Evolutionary conservation across 73 alveolate genomes (phyloP).

Genomic region (Paramecium biaurelia): DNA sequence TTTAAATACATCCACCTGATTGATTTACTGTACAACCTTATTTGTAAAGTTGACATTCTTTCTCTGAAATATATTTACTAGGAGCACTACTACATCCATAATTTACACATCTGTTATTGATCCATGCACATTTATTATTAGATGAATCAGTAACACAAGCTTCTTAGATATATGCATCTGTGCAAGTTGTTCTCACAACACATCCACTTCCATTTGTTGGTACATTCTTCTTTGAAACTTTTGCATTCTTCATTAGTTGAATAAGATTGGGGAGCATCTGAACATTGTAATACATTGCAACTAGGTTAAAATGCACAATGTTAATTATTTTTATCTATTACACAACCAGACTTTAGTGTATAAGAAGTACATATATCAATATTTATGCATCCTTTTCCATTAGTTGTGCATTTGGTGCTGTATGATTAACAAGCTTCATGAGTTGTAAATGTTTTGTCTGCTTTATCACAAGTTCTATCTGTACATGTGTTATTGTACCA

Average conservation of each 20-base stretch:
- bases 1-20: slow-evolving; percentile 32
- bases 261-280: neutral
- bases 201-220: slow-evolving; percentile 46
- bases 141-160: slow-evolving; percentile 24
- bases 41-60: neutral
- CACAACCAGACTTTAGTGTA: neutral
- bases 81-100: slow-evolving; percentile 10
- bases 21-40: slow-evolving; percentile 6
- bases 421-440: neutral
- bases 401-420: neutral
- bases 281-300: neutral
- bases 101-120: neutral
- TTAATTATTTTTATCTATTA: neutral
- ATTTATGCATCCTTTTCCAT: slow-evolving; percentile 10
- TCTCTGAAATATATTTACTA: neutral
- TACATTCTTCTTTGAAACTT: neutral
- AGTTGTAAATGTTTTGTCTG: slow-evolving; percentile 13
- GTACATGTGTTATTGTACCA: slow-evolving; percentile 20
- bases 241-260: neutral
- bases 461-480: neutral
- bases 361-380: neutral
- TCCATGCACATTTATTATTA: slow-evolving; percentile 25
- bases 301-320: slow-evolving; percentile 14
- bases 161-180: neutral
- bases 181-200: neutral